Base-by-base conservation (phyloP, 331 rosid genomes). In the Malus hybrid region DNA sequence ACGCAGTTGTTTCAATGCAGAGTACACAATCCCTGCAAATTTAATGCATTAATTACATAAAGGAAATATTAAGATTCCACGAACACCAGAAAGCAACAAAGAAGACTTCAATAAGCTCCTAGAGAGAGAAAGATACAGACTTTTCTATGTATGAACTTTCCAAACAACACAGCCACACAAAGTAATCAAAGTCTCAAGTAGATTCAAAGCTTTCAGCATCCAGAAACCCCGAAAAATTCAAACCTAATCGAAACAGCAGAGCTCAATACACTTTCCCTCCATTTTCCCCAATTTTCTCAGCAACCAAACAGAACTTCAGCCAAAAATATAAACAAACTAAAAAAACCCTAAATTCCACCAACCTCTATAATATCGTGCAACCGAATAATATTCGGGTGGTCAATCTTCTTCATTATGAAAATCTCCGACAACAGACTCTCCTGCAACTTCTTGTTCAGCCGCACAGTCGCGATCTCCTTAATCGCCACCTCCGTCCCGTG, bases 401-500 rank as follows among this genome's bases (percentile, higher is more conserved):
- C 82, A 84, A 92, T 90, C 83, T 73, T 80, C 88, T 90, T 88
- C 84, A 95, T 79, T 82, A 95, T 95, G 34, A 66, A 76, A 84
- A 95, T 92, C 91, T 95, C 99, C 1, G 97, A 90, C 97, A 95
- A 85, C 24, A 95, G 87, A 68, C 97, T 90, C 50, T 95, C 98
- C 75, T 85, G 97, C 88, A 95, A 78, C 86, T 95, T 95, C 84
- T 90, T 88, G 76, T 86, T 92, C 66, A 95, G 97, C 67, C 91
- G 84, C 10, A 75, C 77, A 76, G 85, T 95, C 46, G 86, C 88
- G 81, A 95, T 95, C 84, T 95, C 99, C 85, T 95, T 95, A 48
- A 92, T 95, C 57, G 99, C 99, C 58, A 95, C 99, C 84, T 95
- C 98, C 7, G 98, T 90, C 29, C 98, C 98, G 60, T 90, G 97